Evolutionary conservation across 164 flowering plant species (phyloP).

Genomic region (Echeveria elegans): DNA sequence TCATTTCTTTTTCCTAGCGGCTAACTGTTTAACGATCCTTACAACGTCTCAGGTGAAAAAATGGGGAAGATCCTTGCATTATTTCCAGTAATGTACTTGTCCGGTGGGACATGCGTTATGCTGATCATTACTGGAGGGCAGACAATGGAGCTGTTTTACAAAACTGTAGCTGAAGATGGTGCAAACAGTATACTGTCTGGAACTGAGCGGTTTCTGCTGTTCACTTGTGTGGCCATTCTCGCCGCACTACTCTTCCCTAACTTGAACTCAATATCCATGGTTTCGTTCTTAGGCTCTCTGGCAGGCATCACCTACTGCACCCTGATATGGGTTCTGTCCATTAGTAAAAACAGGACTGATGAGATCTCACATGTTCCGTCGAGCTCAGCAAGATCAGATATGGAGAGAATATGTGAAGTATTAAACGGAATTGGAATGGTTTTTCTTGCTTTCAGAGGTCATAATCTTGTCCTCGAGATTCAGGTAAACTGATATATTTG

Average conservation of each 20-base stretch:
- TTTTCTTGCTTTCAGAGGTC: conserved; percentile 59
- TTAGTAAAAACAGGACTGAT: conserved; percentile 24
- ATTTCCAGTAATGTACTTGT: conserved; percentile 56
- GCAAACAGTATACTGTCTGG: conserved; percentile 28
- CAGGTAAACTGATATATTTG: conserved; percentile 35
- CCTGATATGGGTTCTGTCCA: conserved; percentile 43
- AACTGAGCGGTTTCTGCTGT: conserved; percentile 72
- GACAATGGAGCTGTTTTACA: conserved; percentile 37
- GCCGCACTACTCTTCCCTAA: conserved; percentile 58
- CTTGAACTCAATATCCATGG: conserved; percentile 60
- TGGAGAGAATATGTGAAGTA: conserved; percentile 13
- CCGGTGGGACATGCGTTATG: conserved; percentile 64
- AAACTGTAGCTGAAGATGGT: conserved; percentile 37
- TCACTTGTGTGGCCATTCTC: conserved; percentile 35
- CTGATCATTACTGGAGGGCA: conserved; percentile 56
- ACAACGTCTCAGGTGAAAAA: too few species aligned
- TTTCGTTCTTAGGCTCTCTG: conserved; percentile 52
- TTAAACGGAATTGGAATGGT: conserved; percentile 46
- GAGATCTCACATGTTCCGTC: conserved; percentile 27
- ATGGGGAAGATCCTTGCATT: conserved; percentile 14
- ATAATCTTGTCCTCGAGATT: conserved; percentile 59
- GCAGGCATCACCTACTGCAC: conserved; percentile 54
- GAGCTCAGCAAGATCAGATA: conserved; percentile 7
- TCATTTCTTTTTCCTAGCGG: too few species aligned
- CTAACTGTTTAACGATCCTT: neutral